Conservation (phyloP, 1,139 yeast species). For the Suhomyces atakaporum region DNA sequence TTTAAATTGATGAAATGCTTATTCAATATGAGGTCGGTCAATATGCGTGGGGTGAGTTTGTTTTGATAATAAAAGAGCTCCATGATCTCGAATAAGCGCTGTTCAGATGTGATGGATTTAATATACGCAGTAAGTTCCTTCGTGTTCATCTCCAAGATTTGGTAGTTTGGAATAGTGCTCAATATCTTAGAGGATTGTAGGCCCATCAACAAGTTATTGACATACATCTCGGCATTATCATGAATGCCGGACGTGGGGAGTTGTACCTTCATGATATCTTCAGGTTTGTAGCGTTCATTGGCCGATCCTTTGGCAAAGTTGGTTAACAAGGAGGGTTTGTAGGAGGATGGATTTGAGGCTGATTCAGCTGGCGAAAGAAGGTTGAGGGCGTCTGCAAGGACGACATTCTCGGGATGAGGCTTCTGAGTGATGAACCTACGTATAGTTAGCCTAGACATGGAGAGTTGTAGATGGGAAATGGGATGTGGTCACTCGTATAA, state of each 20-base stretch:
- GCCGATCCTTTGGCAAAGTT: constrained; percentile 37
- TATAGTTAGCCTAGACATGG: constrained; percentile 8
- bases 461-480: background rate
- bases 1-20: constrained; percentile 24
- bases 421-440: constrained; percentile 14
- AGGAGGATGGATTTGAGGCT: constrained; percentile 14
- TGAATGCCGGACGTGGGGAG: constrained; percentile 13
- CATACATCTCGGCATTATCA: constrained; percentile 18
- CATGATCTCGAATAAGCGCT: constrained; percentile 29
- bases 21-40: constrained; percentile 34
- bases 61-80: constrained; percentile 31
- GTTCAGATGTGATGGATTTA: constrained; percentile 25
- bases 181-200: constrained; percentile 18
- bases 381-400: constrained; percentile 43
- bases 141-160: constrained; percentile 19
- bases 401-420: constrained; percentile 23
- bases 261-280: constrained; percentile 15
- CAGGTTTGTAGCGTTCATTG: constrained; percentile 28
- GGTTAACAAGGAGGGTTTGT: constrained; percentile 40
- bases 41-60: constrained; percentile 25
- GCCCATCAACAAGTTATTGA: constrained; percentile 24
- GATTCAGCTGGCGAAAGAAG: constrained; percentile 30
- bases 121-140: constrained; percentile 26
- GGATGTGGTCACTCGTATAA: background rate
- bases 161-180: constrained; percentile 9